Conservation (phyloP, 192 early-diverging fungal species). For the Ambispora gerdemannii region DNA sequence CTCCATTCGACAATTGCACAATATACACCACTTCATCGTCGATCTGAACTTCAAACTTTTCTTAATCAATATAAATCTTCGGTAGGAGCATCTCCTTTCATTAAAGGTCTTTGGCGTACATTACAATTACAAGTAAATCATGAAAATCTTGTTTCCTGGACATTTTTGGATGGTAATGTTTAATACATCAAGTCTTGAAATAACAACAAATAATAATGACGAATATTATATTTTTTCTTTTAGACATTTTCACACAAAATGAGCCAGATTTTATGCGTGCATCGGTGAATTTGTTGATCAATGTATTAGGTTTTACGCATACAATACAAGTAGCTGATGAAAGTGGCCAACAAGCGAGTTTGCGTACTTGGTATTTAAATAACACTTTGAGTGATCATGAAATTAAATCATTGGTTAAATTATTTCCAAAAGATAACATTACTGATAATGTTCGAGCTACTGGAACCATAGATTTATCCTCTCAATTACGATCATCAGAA, state of each 20-base stretch:
- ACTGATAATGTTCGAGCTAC: slow-evolving; percentile 14
- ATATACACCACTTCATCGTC: slow-evolving; percentile 17
- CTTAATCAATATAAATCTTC: slow-evolving; percentile 14
- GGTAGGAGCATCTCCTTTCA: slow-evolving; percentile 10
- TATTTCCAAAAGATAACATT: slow-evolving; percentile 6
- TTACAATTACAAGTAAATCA: slow-evolving; percentile 16
- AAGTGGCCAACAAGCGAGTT: slow-evolving; percentile 1
- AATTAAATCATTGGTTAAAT: slow-evolving; percentile 2
- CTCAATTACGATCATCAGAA: slow-evolving; percentile 12
- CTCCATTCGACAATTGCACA: slow-evolving; percentile 13
- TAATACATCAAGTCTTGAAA: not conserved
- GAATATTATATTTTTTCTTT: not conserved
- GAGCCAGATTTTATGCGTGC: slow-evolving; percentile 27
- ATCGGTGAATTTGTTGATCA: slow-evolving; percentile 20
- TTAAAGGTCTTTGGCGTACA: not conserved
- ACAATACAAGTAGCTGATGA: slow-evolving; percentile 21
- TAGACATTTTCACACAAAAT: slow-evolving; percentile 23
- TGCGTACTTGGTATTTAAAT: slow-evolving; percentile 19
- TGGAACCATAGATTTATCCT: slow-evolving; percentile 20
- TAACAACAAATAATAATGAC: not conserved
- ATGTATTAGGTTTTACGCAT: slow-evolving; percentile 24
- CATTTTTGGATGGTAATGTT: slow-evolving; percentile 20
- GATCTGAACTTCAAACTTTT: slow-evolving; percentile 7
- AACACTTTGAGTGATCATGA: not conserved
- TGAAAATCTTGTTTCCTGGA: slow-evolving; percentile 7